Conservation (phyloP, 2,329 filamentous ascomycete species). For the Beauveria scarabaeidicola region DNA sequence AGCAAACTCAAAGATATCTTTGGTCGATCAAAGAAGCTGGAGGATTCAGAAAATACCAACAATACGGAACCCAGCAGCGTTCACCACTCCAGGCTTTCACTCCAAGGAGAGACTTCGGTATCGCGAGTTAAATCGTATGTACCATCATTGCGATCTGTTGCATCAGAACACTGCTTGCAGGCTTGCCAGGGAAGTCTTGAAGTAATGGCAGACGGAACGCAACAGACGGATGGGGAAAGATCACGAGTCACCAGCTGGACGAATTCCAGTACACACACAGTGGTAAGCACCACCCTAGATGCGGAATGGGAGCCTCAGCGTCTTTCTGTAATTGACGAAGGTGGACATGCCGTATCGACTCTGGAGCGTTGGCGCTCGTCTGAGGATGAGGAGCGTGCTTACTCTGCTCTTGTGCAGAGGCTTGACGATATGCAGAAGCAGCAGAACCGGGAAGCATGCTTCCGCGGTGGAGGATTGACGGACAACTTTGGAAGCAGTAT, state of each 20-base stretch:
- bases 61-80: conserved; percentile 23
- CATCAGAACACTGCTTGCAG: conserved; percentile 36
- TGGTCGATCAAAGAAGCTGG: conserved; percentile 18
- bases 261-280: conserved; percentile 51
- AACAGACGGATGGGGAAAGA: conserved; percentile 37
- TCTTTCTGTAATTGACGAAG: conserved; percentile 57
- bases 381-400: conserved; percentile 51
- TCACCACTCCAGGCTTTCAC: conserved; percentile 23
- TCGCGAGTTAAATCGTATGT: conserved; percentile 40
- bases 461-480: not conserved
- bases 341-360: conserved; percentile 27
- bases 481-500: not conserved
- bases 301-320: conserved; percentile 45
- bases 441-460: not conserved
- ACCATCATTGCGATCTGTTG: conserved; percentile 41
- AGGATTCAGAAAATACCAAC: conserved; percentile 13
- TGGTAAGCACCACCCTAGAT: conserved; percentile 32
- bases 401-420: conserved; percentile 54
- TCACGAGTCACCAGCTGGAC: conserved; percentile 69
- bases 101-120: conserved; percentile 35
- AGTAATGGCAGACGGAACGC: conserved; percentile 34
- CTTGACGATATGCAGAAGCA: conserved; percentile 32
- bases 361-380: conserved; percentile 16
- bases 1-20: conserved; percentile 46
- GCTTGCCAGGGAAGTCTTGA: conserved; percentile 49